These are phyloP conservation scores for Fragaria vesca DNA, from an alignment of 306 rosid species.

Conservation along the genomic window DNA sequence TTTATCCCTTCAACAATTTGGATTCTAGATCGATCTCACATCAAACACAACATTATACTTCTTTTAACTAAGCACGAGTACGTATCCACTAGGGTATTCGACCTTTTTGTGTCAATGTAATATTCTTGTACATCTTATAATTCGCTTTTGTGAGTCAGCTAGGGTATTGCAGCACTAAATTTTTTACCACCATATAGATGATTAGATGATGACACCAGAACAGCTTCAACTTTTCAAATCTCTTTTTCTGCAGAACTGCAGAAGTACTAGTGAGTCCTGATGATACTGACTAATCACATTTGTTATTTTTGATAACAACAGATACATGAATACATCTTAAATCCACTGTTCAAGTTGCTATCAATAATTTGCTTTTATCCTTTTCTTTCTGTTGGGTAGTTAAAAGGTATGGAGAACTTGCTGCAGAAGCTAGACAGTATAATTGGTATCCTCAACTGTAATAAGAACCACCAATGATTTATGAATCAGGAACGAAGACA, in stretches of 20 bases:
- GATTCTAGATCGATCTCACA: background rate
- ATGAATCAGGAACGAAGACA: background rate
- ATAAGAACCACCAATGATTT: background rate
- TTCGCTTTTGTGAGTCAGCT: background rate
- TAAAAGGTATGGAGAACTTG: constrained; percentile 3
- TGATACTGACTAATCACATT: background rate
- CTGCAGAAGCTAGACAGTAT: background rate
- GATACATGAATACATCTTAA: background rate
- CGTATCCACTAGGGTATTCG: background rate
- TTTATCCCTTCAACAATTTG: background rate
- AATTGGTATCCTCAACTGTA: background rate
- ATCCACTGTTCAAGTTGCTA: constrained; percentile 7
- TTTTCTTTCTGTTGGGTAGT: background rate
- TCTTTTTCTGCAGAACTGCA: background rate
- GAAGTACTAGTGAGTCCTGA: background rate
- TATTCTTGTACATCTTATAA: background rate
- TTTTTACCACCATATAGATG: background rate
- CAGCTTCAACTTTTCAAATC: background rate
- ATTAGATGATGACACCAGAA: background rate
- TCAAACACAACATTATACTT: background rate
- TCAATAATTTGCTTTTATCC: background rate
- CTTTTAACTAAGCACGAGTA: background rate
- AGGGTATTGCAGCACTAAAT: background rate
- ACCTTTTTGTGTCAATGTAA: background rate
- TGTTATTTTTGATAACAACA: background rate